phyloP scores from a whole-genome alignment of 176 grass and related monocot species.

The Triticum timopheevii region DNA sequence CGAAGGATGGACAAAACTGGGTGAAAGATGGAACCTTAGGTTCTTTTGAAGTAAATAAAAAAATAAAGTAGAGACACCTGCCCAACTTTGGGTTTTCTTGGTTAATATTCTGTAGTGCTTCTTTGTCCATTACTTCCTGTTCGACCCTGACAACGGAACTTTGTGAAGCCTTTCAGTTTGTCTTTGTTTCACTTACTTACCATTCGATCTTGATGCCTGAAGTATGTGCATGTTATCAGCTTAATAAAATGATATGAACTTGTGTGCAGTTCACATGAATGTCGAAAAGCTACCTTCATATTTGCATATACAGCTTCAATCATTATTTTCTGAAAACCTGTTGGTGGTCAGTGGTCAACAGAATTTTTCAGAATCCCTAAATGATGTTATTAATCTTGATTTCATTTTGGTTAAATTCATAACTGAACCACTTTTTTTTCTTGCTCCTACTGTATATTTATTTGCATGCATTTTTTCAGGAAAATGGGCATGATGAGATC shows the following conservation, averaged over 20 bases:
- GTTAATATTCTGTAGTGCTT: background rate
- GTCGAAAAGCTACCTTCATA: background rate
- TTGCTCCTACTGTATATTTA: background rate
- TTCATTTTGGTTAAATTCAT: background rate
- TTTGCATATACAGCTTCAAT: background rate
- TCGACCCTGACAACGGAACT: background rate
- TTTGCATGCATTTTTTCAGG: slow-evolving; percentile 35
- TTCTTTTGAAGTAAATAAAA: too few species aligned
- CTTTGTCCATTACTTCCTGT: background rate
- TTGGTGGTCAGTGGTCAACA: background rate
- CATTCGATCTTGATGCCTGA: background rate
- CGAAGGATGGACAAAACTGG: too few species aligned
- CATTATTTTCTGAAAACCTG: background rate
- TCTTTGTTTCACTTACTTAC: background rate
- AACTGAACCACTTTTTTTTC: background rate
- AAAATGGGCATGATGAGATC: slow-evolving; percentile 73
- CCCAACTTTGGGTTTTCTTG: too few species aligned
- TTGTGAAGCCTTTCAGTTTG: background rate
- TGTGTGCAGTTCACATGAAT: background rate
- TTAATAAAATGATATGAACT: slow-evolving; percentile 4
- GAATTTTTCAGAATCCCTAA: background rate
- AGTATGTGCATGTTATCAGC: background rate
- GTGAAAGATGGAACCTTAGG: too few species aligned
- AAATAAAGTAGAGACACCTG: too few species aligned
- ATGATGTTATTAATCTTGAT: background rate